Evolutionary conservation across 345 rosid species (phyloP), one percentile per base, ranked within the genome.

Genomic region (Eucalyptus guilfoylei): DNA sequence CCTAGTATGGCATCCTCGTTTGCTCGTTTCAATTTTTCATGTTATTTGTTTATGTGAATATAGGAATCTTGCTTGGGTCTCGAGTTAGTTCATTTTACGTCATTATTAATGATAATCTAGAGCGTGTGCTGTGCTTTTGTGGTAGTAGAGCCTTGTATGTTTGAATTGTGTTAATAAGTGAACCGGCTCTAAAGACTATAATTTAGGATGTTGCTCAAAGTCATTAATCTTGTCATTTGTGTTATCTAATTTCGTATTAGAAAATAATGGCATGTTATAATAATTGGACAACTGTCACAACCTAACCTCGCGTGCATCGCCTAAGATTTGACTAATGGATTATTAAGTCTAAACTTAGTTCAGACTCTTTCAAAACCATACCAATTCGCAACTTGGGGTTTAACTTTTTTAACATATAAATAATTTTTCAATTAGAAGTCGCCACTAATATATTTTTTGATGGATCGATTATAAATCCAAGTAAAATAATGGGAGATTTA

Each of bases 391-490:
- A 52, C 26, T 52, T 52, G 2, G 2, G 26, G 26, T 21, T 21
- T 5, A 52, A 52, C 4, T 21, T 52, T 52, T 52, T 52, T 21
- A 21, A 52, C 26, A 21, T 52, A 52, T 8, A 52, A 52, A 52
- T 21, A 52, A 52, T 21, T 52, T 52, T 52, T 21, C 58, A 52
- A 52, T 52, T 52, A 52, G 5, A 52, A 52, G 4, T 52, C 11
- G 0, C 0, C 5, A 52, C 26, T 52, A 52, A 52, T 52, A 52
- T 52, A 52, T 19, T 52, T 2, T 52, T 52, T 52, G 4, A 52
- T 52, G 5, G 11, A 0, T 21, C 2, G 0, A 52, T 52, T 52
- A 52, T 0, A 52, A 52, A 21, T 52, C 2, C 2, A 52, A 52
- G 0, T 52, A 52, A 52, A 21, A 11, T 21, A 8, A 52, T 4